A percentile compares a stretch with the other conserved stretches of the same genome.
These are phyloP conservation scores for Limonium bicolor DNA, from an alignment of 148 eudicot genomes.

Conservation along the genomic window DNA sequence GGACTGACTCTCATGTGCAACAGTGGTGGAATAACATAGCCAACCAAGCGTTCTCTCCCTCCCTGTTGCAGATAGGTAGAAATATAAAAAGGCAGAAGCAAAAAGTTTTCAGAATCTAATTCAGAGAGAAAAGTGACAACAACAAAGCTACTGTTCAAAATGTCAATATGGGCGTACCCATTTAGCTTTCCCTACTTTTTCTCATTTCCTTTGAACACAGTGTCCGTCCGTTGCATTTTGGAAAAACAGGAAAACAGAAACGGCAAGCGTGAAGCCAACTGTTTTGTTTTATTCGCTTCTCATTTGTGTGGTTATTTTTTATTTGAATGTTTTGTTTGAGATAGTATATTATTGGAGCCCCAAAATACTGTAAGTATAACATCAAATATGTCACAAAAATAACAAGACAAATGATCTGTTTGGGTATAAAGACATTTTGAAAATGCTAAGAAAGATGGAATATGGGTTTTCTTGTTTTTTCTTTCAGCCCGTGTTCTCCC, in stretches of 20 bases:
- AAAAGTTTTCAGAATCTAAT: constrained; percentile 4
- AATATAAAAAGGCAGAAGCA: not conserved
- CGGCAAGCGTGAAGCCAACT: not conserved
- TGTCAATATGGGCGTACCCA: not conserved
- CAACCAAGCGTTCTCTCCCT: not conserved
- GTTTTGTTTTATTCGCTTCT: not conserved
- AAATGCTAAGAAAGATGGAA: not conserved
- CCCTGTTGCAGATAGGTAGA: not conserved
- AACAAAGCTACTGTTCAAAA: constrained; percentile 1
- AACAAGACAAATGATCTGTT: not conserved
- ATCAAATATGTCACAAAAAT: not conserved
- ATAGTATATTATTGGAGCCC: not conserved
- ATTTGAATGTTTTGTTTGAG: not conserved
- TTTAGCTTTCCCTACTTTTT: not conserved
- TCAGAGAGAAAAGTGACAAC: constrained; percentile 4
- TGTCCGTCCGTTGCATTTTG: not conserved
- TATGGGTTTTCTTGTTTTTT: not conserved
- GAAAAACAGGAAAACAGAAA: constrained; percentile 1
- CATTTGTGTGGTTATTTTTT: not conserved
- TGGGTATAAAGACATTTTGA: constrained; percentile 1
- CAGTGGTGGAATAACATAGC: not conserved
- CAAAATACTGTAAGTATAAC: no score
- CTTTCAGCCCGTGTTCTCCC: not conserved
- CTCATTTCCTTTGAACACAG: not conserved
- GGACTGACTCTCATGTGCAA: constrained; percentile 5